These are phyloP conservation scores for Exophiala oligosperma DNA, from an alignment of 2,329 filamentous ascomycete species.

Conservation along the genomic window DNA sequence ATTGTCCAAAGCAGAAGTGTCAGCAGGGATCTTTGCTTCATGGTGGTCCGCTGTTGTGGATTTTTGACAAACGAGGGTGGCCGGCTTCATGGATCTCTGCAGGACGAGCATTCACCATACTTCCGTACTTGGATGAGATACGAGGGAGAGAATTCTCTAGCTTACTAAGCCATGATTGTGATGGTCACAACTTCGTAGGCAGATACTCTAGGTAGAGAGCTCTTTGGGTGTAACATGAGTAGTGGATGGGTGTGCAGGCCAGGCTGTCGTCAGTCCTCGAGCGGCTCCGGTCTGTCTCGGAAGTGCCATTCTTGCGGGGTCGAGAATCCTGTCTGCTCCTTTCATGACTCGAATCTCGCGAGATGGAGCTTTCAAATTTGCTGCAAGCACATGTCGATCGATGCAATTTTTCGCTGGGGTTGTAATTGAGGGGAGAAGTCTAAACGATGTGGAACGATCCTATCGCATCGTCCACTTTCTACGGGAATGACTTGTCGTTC, in stretches of 20 bases:
- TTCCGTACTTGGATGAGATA: background rate
- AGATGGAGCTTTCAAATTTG: slow-evolving; percentile 4
- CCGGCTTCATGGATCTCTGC: too few relatives aligned
- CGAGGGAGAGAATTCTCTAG: background rate
- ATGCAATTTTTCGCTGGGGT: background rate
- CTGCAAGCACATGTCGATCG: slow-evolving; percentile 2
- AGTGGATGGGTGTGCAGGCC: background rate
- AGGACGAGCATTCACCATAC: background rate
- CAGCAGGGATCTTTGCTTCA: background rate
- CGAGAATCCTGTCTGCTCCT: background rate
- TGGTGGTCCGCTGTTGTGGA: background rate
- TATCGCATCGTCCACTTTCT: background rate
- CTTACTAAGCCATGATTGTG: too few relatives aligned
- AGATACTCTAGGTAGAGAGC: too few relatives aligned
- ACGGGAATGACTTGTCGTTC: slow-evolving; percentile 1
- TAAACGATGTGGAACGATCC: background rate
- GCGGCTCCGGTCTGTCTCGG: slow-evolving; percentile 17
- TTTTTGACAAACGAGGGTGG: too few relatives aligned
- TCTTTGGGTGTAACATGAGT: too few relatives aligned
- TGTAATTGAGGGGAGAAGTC: background rate
- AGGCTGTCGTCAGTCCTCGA: background rate
- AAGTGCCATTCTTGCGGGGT: slow-evolving; percentile 24
- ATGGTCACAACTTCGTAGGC: too few relatives aligned
- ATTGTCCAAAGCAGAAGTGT: background rate
- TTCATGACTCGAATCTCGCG: slow-evolving; percentile 19